phyloP scores from a whole-genome alignment of 176 grass and related monocot genomes.

The Pontederia crassipes region DNA sequence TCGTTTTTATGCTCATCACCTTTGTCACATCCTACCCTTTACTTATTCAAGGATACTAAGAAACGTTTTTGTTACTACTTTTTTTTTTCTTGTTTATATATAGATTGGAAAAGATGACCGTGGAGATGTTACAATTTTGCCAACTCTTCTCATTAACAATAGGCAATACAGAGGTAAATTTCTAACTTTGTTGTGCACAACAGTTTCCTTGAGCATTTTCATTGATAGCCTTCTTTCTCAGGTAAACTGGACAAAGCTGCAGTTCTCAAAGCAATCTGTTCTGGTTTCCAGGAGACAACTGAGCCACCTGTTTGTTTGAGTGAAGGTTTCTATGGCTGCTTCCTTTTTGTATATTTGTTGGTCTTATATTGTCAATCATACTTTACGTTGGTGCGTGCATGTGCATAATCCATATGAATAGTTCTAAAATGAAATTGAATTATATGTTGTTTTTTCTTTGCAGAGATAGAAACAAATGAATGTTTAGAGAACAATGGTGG shows the following conservation, averaged over 20 bases:
- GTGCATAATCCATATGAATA: neutral
- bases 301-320: conserved; percentile 80
- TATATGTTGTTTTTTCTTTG: neutral
- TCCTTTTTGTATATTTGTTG: no score
- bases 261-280: conserved; percentile 86
- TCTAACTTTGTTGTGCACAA: neutral
- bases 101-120: neutral
- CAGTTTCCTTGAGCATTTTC: conserved; percentile 12
- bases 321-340: conserved; percentile 33
- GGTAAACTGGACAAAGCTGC: conserved; percentile 85
- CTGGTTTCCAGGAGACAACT: conserved; percentile 70
- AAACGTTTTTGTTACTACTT: conserved; percentile 4
- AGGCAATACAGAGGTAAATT: neutral
- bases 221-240: conserved; percentile 22
- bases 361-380: neutral
- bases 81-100: neutral
- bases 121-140: conserved; percentile 63
- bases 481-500: conserved; percentile 94
- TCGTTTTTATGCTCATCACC: neutral
- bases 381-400: neutral
- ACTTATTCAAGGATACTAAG: neutral
- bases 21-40: neutral
- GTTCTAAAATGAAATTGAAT: neutral
- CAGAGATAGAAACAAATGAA: conserved; percentile 96
- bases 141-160: conserved; percentile 18